Evolutionary conservation across 345 rosid species (phyloP).

Genomic region (Nasturtium officinale): DNA sequence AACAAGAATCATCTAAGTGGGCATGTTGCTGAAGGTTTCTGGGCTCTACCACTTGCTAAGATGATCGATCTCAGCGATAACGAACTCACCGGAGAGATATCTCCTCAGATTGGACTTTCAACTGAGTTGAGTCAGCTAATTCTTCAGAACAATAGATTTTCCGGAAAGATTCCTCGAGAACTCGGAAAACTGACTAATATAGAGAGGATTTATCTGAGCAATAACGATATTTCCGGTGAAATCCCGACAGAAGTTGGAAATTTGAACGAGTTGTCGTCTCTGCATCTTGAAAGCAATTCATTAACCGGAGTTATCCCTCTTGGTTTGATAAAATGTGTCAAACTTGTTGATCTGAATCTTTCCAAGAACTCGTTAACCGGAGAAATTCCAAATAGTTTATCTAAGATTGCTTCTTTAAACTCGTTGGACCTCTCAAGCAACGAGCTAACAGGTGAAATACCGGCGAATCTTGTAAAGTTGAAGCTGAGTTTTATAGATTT

Average conservation of each 20-base stretch:
- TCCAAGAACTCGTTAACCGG: constrained; percentile 66
- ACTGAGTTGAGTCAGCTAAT: constrained; percentile 53
- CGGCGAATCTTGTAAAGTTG: constrained; percentile 54
- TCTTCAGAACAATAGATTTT: constrained; percentile 65
- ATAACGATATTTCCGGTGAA: constrained; percentile 61
- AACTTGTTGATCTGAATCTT: constrained; percentile 77
- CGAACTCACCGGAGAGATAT: constrained; percentile 60
- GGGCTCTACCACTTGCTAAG: constrained; percentile 65
- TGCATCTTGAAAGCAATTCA: constrained; percentile 71
- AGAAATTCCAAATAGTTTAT: constrained; percentile 52
- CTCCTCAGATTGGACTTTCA: constrained; percentile 56
- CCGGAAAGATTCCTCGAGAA: constrained; percentile 64
- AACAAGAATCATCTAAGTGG: constrained; percentile 66
- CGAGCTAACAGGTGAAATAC: constrained; percentile 61
- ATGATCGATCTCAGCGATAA: constrained; percentile 76
- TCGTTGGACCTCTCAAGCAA: constrained; percentile 78
- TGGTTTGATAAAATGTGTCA: constrained; percentile 52
- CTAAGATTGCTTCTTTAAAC: constrained; percentile 61
- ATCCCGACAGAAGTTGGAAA: constrained; percentile 61
- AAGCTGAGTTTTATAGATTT: constrained; percentile 83
- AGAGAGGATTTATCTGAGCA: constrained; percentile 62
- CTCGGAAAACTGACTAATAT: constrained; percentile 57
- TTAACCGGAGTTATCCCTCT: constrained; percentile 64
- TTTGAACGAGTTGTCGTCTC: constrained; percentile 59
- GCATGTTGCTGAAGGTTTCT: constrained; percentile 55